A percentile compares a stretch with the other conserved stretches of the same genome.
phyloP scores from a whole-genome alignment of 2,329 filamentous ascomycete genomes.

The Bisporella sp. region DNA sequence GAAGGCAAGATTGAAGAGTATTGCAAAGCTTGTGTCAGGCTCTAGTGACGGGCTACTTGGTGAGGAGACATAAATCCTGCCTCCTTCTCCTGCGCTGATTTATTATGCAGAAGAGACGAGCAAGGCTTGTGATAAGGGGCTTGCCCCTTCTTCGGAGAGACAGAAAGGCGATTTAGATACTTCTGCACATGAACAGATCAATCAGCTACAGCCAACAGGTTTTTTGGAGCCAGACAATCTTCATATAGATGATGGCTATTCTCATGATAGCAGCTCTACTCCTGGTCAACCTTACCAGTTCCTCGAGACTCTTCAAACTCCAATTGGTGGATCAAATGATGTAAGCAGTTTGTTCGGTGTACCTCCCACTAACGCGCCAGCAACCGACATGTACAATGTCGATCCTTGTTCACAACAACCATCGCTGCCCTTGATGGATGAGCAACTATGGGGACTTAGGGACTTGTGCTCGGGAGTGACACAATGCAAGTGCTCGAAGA shows the following conservation, averaged over 20 bases:
- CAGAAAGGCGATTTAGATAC: no score
- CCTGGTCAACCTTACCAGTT: no score
- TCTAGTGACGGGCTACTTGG: neutral
- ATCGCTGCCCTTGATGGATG: neutral
- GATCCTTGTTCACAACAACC: neutral
- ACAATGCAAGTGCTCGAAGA: neutral
- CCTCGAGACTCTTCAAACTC: no score
- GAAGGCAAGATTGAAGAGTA: neutral
- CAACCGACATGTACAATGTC: neutral
- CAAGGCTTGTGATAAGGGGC: no score
- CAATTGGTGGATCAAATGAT: no score
- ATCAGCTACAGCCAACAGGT: no score
- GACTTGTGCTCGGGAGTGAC: neutral
- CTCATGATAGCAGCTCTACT: no score
- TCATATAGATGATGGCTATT: no score
- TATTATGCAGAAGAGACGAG: no score
- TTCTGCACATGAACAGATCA: no score
- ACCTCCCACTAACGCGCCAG: neutral
- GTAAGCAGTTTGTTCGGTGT: neutral
- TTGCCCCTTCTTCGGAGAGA: no score
- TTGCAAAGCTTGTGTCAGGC: neutral
- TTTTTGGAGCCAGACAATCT: no score
- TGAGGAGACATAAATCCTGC: neutral
- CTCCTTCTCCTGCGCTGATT: neutral
- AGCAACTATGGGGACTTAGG: neutral